Base-by-base conservation (phyloP, 768 basidiomycete genomes). In the Boletus edulis region DNA sequence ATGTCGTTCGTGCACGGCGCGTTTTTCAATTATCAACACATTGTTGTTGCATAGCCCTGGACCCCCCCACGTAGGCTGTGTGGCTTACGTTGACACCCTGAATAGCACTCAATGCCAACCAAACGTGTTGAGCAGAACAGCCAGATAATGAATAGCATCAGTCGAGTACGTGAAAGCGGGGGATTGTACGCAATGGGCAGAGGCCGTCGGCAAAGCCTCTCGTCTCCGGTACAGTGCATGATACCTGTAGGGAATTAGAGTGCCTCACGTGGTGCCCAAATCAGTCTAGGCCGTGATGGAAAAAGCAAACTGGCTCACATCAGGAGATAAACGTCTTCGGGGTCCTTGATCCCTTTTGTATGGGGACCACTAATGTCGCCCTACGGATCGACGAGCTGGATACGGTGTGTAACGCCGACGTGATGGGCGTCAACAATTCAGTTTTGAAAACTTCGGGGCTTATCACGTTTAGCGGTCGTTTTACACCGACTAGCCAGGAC, bases 21-120 rank as follows among this genome's bases (percentile, higher is more conserved):
- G 27, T 22, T 56, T 53, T 59, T 35, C 56, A 64, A 62, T 61
- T 50, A 51, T 54, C 53, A 27, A 59, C 2, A 58, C 59, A 43
- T 54, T 54, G 34, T 10, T 10, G 11, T 48, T 37, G 15, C 54
- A 46, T 46, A 59, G 63, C 65, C 66, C 62, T 57, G 6, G 55
- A 41, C 65, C 55, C 66, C 43, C 51, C 45, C 54, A 51, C 52
- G 18, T 31, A 49, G 59, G 67, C 67, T 68, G 66, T 67, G 61
- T 39, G 34, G 55, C 57, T 67, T 67, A 67, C 66, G 66, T 67
- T 55, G 59, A 4, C 48, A 66, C 61, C 67, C 66, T 68, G 55
- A 58, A 60, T 48, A 55, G 63, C 66, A 65, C 46, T 41, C 51
- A 18, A 49, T 47, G 57, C 62, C 66, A 59, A 32, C 27, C 46